phyloP scores from a whole-genome alignment of 768 basidiomycete species.

The Leucogyrophana mollusca region DNA sequence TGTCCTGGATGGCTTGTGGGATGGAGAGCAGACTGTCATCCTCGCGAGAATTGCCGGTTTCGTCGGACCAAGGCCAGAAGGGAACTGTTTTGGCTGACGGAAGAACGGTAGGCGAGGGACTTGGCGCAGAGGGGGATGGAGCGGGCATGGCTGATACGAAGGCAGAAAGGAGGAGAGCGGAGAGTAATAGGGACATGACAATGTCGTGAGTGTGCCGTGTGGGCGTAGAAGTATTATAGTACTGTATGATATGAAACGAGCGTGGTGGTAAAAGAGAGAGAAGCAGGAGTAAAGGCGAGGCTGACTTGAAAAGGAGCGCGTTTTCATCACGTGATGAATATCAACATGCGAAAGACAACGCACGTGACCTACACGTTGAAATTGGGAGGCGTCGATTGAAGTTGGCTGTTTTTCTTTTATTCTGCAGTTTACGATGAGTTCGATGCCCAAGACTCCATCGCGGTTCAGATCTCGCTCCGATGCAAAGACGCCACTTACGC shows the following conservation, averaged over 20 bases:
- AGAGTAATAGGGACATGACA: background rate
- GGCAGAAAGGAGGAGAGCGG: background rate
- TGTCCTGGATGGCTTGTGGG: conserved; percentile 2
- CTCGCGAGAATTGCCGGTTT: background rate
- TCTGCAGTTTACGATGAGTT: conserved; percentile 14
- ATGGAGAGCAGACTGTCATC: conserved; percentile 5
- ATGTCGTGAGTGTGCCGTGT: background rate
- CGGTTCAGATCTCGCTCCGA: conserved; percentile 49
- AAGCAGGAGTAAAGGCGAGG: no score
- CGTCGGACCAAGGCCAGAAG: background rate
- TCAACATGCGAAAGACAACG: background rate
- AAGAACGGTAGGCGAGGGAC: conserved; percentile 8
- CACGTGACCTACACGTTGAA: conserved; percentile 19
- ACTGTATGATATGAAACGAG: background rate
- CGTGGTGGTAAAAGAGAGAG: background rate
- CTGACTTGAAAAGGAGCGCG: no score
- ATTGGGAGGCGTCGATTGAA: background rate
- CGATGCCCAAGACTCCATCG: conserved; percentile 43
- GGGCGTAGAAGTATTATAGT: conserved; percentile 2
- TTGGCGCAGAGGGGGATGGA: conserved; percentile 15
- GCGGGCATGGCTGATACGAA: conserved; percentile 13
- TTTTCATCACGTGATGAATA: conserved; percentile 1
- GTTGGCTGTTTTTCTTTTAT: background rate
- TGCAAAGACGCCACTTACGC: conserved; percentile 48
- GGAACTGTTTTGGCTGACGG: conserved; percentile 1